These are phyloP conservation scores for Primulina tabacum DNA, from an alignment of 257 asterid genomes.

Conservation along the genomic window DNA sequence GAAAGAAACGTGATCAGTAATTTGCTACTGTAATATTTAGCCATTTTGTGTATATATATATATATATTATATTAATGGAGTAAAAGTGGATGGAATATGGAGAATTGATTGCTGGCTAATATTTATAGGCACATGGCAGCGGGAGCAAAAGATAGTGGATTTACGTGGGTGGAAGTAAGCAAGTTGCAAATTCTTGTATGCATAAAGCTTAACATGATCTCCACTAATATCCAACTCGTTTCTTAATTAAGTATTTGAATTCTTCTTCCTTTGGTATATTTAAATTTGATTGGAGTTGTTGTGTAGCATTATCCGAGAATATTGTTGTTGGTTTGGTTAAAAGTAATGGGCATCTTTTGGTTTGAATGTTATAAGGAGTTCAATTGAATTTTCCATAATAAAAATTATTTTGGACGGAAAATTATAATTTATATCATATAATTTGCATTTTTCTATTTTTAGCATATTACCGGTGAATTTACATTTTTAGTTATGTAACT, in stretches of 20 bases:
- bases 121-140: conserved; percentile 15
- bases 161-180: conserved; percentile 28
- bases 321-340: no score
- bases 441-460: no score
- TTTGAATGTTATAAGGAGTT: no score
- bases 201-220: not conserved
- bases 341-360: no score
- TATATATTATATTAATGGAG: not conserved
- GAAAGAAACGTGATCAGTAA: not conserved
- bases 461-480: no score
- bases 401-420: no score
- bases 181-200: conserved; percentile 12
- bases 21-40: conserved; percentile 4
- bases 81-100: not conserved
- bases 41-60: not conserved
- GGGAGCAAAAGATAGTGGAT: no score
- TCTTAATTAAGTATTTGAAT: not conserved
- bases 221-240: not conserved
- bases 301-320: no score
- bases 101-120: not conserved
- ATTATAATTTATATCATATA: not conserved
- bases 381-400: no score
- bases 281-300: not conserved
- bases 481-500: no score
- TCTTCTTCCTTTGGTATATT: not conserved